Evolutionary conservation across 192 early-diverging fungal genomes (phyloP), one percentile per base, ranked within the genome.

Genomic region (Dissophora ornata): DNA sequence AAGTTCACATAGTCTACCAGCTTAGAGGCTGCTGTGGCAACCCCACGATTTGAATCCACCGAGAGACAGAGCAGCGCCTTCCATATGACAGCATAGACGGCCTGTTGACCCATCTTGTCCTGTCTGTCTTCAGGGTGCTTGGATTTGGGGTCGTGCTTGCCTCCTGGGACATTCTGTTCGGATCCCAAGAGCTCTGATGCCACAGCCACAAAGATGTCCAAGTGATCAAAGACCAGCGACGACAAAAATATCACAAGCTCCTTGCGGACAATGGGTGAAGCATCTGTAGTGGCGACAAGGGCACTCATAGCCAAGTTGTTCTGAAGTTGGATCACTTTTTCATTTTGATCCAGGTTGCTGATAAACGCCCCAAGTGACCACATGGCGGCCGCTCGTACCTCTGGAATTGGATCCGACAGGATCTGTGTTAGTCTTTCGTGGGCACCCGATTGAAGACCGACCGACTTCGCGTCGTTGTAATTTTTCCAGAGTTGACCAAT

Each of bases 191-290:
- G 32, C 62, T 87, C 92, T 62, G 55, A 73, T 0, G 95, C 92
- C 0, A 90, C 91, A 18, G 77, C 63, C 24, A 92, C 81, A 56
- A 94, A 91, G 11, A 87, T 81, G 16, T 80, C 80, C 49, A 82
- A 65, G 34, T 94, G 88, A n/a, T 90, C 83, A 58, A 88, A 80
- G 13, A 95, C 93, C 30, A 93, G 81, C 41, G 86, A 81, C 12
- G 92, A 92, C 19, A 99, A 80, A 13, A 89, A 84, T 34, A 88
- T 78, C 29, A 93, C 94, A 8, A 97, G 86, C 73, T 99, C 96
- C 67, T 89, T 87, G 38, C 97, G 87, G 13, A 99, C 97, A 65
- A 96, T 86, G 21, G 96, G 94, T 15, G 91, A 93, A 28, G 90
- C 94, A 79, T 99, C 97, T 10, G 87, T 71, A 16, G 89, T 87